Conservation (phyloP, 1,139 yeast genomes). For the Candida glucosophila region DNA sequence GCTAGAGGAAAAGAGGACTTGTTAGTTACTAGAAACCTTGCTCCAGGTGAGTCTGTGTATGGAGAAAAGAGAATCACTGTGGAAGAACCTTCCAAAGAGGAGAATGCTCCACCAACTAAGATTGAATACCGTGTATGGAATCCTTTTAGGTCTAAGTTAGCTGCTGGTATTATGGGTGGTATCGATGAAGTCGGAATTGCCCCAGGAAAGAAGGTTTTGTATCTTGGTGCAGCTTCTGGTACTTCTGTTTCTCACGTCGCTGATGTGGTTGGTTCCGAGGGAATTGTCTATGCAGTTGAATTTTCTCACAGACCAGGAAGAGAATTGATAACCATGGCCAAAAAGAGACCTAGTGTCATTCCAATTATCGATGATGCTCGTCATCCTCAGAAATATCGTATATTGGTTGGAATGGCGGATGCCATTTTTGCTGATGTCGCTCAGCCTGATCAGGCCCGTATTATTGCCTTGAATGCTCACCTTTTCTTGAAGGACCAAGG, state of each 20-base stretch:
- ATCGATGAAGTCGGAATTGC: conserved; percentile 93
- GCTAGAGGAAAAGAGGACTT: conserved; percentile 99
- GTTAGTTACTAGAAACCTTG: conserved; percentile 90
- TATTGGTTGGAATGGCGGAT: conserved; percentile 98
- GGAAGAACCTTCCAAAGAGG: conserved; percentile 86
- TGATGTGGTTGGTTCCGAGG: conserved; percentile 98
- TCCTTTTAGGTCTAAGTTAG: conserved; percentile 98
- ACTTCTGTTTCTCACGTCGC: conserved; percentile 98
- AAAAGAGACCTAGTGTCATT: conserved; percentile 98
- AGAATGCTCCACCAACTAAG: conserved; percentile 86
- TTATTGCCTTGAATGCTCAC: conserved; percentile 95
- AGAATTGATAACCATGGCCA: conserved; percentile 98
- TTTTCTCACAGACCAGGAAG: conserved; percentile 99
- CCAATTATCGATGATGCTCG: conserved; percentile 99
- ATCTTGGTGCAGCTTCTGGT: conserved; percentile 99
- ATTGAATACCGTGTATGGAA: conserved; percentile 99
- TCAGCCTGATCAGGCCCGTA: conserved; percentile 99
- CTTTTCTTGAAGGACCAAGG: conserved; percentile 97
- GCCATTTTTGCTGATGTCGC: conserved; percentile 99
- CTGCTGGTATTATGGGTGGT: conserved; percentile 99
- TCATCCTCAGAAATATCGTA: conserved; percentile 99
- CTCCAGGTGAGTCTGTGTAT: conserved; percentile 97
- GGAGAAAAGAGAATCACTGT: conserved; percentile 95
- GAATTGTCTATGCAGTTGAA: conserved; percentile 97
- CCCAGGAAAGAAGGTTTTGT: conserved; percentile 96